These are phyloP conservation scores for Sporothrix pseudoabietina DNA, from an alignment of 2,329 filamentous ascomycete genomes.

Conservation along the genomic window DNA sequence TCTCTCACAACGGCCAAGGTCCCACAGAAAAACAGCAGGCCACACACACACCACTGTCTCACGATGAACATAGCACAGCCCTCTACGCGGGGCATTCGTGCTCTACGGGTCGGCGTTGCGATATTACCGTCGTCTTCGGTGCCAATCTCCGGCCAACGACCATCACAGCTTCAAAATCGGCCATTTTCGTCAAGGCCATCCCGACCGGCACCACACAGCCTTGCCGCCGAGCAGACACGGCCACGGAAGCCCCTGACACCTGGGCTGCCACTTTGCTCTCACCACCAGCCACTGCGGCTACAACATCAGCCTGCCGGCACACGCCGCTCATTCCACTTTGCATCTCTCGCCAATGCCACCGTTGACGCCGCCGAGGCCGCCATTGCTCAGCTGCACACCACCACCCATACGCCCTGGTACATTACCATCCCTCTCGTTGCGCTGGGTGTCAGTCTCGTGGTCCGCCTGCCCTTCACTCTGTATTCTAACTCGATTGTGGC, in stretches of 20 bases:
- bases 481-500: constrained; percentile 43
- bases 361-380: constrained; percentile 48
- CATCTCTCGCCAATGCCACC: constrained; percentile 36
- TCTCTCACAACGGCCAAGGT: background rate
- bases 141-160: background rate
- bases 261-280: background rate
- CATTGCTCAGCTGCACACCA: constrained; percentile 49
- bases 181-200: background rate
- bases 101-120: background rate
- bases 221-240: background rate
- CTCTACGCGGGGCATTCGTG: background rate
- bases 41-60: background rate
- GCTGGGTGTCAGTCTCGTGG: constrained; percentile 42
- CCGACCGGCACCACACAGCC: background rate
- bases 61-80: background rate
- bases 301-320: background rate
- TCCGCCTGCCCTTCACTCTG: constrained; percentile 52
- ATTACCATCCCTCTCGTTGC: constrained; percentile 57
- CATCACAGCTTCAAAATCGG: background rate
- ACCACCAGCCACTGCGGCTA: background rate
- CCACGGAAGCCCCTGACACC: background rate
- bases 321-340: constrained; percentile 27
- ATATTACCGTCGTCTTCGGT: background rate
- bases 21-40: background rate
- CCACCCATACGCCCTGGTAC: constrained; percentile 55